Percentiles rank a stretch among this genome's conserved stretches.
These are phyloP conservation scores for Sporothrix schenckii DNA, from an alignment of 2,329 filamentous ascomycete species.

Conservation along the genomic window DNA sequence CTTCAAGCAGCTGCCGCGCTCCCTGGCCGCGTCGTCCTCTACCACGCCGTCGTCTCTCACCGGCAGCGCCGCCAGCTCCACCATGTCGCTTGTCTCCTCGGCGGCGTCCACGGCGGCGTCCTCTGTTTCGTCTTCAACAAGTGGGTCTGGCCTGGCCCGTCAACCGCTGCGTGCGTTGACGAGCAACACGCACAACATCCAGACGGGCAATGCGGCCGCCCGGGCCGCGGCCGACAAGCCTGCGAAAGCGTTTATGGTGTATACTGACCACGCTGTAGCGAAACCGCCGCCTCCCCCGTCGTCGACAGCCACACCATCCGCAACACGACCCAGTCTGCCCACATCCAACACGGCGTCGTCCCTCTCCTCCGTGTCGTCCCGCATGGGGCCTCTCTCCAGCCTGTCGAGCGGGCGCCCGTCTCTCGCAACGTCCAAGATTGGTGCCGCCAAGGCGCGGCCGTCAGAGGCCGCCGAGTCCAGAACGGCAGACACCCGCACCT, in stretches of 20 bases:
- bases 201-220: slow-evolving; percentile 58
- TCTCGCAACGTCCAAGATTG: slow-evolving; percentile 31
- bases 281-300: slow-evolving; percentile 22
- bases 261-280: slow-evolving; percentile 64
- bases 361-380: slow-evolving; percentile 31
- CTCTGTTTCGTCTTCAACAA: slow-evolving; percentile 30
- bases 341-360: slow-evolving; percentile 41
- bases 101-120: slow-evolving; percentile 1
- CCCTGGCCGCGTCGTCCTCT: neutral
- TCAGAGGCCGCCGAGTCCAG: slow-evolving; percentile 38
- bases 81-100: slow-evolving; percentile 20
- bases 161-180: slow-evolving; percentile 80
- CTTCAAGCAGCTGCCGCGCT: slow-evolving; percentile 72
- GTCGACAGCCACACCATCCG: neutral
- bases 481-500: slow-evolving; percentile 22
- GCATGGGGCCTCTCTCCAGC: slow-evolving; percentile 40
- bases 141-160: slow-evolving; percentile 54
- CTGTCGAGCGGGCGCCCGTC: slow-evolving; percentile 36
- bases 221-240: slow-evolving; percentile 59
- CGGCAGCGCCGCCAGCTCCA: neutral
- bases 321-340: slow-evolving; percentile 38
- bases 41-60: neutral
- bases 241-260: slow-evolving; percentile 83
- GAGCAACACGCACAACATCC: slow-evolving; percentile 70
- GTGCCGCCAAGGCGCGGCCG: slow-evolving; percentile 40